phyloP scores from a whole-genome alignment of 1,284 basidiomycete genomes.

The Rhodotorula sp. region DNA sequence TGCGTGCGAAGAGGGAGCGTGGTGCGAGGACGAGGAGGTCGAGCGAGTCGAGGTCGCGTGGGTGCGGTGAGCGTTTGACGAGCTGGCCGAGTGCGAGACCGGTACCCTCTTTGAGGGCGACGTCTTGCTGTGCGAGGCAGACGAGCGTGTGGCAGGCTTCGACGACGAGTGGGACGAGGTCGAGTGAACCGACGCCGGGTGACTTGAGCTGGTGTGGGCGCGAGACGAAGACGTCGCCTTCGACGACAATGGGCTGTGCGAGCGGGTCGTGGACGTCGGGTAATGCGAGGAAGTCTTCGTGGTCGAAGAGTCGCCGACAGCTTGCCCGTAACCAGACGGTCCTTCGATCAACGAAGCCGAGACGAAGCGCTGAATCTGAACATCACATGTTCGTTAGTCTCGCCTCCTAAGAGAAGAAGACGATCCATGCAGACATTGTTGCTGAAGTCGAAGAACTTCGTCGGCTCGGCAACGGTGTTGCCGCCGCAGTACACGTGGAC shows the following conservation, averaged over 20 bases:
- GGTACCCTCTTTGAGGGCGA: not conserved
- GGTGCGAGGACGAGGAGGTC: not conserved
- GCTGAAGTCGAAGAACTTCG: slow-evolving; percentile 9
- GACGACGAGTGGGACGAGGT: not conserved
- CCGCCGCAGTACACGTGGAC: slow-evolving; percentile 18
- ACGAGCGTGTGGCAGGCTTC: not conserved
- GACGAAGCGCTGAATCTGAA: slow-evolving; percentile 8
- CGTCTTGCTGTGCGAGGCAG: not conserved
- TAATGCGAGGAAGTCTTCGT: not conserved
- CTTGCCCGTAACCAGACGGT: not conserved
- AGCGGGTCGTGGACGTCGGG: not conserved
- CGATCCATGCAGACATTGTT: not conserved
- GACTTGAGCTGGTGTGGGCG: not conserved
- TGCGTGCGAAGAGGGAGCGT: not conserved
- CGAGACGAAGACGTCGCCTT: not conserved
- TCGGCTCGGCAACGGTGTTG: slow-evolving; percentile 1
- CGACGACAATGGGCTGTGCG: not conserved
- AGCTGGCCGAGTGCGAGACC: not conserved
- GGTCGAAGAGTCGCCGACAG: not conserved
- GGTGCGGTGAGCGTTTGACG: not conserved
- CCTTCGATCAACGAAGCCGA: slow-evolving; percentile 7
- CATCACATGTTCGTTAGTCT: not conserved
- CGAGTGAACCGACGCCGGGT: not conserved
- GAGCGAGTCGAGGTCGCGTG: not conserved
- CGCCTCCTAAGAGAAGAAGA: not conserved